phyloP scores from a whole-genome alignment of 352 stramenopile species.

The Pythium aquatile region DNA sequence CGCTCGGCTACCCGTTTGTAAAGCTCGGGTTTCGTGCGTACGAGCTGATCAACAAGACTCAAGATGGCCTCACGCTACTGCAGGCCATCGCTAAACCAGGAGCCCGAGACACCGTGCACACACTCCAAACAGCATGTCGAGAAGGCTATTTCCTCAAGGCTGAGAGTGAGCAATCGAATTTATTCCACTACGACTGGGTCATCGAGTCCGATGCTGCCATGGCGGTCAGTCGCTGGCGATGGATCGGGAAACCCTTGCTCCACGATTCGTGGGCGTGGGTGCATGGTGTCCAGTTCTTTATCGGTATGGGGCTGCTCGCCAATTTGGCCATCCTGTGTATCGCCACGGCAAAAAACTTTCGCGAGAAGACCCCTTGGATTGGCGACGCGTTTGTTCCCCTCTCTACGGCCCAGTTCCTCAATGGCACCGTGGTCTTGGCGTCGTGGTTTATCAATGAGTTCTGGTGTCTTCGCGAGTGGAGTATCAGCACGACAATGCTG shows the following conservation, averaged over 20 bases:
- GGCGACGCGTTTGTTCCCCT: conserved; percentile 27
- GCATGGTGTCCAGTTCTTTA: conserved; percentile 24
- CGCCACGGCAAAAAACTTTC: conserved; percentile 17
- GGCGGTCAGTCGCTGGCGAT: conserved; percentile 7
- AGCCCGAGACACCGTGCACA: conserved; percentile 5
- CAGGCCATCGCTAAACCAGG: conserved; percentile 4
- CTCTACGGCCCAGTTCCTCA: conserved; percentile 9
- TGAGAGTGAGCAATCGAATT: conserved; percentile 24
- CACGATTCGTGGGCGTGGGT: conserved; percentile 29
- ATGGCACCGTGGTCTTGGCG: background rate
- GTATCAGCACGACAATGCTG: conserved; percentile 6
- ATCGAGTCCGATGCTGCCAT: conserved; percentile 2
- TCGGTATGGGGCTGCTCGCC: conserved; percentile 13
- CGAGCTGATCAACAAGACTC: conserved; percentile 1
- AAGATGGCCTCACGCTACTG: conserved; percentile 2
- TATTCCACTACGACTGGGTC: conserved; percentile 19
- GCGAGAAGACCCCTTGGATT: conserved; percentile 15
- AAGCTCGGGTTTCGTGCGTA: conserved; percentile 14
- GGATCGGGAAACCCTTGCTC: conserved; percentile 3
- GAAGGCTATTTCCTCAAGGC: conserved; percentile 24
- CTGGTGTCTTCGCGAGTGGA: conserved; percentile 21
- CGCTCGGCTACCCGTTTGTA: conserved; percentile 16
- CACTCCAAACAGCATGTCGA: conserved; percentile 11
- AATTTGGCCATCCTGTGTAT: conserved; percentile 22
- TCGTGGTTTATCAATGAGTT: conserved; percentile 29